Evolutionary conservation across 2,329 filamentous ascomycete species (phyloP).

Genomic region (Phyllachora maydis): DNA sequence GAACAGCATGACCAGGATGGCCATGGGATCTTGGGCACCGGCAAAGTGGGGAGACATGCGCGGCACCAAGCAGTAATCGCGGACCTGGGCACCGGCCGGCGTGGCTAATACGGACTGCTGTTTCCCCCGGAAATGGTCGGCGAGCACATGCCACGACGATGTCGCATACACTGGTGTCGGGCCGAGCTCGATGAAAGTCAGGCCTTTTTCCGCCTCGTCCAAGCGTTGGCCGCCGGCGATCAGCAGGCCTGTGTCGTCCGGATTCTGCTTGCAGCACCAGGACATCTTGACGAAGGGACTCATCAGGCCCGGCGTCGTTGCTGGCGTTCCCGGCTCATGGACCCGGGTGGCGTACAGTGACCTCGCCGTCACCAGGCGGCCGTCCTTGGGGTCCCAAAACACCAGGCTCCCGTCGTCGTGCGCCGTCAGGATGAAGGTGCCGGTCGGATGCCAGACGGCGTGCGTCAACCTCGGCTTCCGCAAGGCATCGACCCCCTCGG

Average conservation of each 20-base stretch:
- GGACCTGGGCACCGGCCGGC: slow-evolving; percentile 55
- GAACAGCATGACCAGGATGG: slow-evolving; percentile 55
- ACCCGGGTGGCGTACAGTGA: slow-evolving; percentile 58
- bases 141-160: slow-evolving; percentile 68
- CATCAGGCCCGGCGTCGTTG: slow-evolving; percentile 35
- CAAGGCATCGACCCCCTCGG: slow-evolving; percentile 33
- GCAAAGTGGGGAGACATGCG: slow-evolving; percentile 67
- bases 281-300: slow-evolving; percentile 60
- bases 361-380: slow-evolving; percentile 62
- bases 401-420: slow-evolving; percentile 85
- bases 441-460: slow-evolving; percentile 86
- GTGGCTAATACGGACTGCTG: slow-evolving; percentile 50
- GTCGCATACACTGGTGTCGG: slow-evolving; percentile 79
- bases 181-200: slow-evolving; percentile 82
- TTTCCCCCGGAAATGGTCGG: slow-evolving; percentile 63
- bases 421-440: slow-evolving; percentile 68
- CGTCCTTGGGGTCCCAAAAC: slow-evolving; percentile 87
- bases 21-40: slow-evolving; percentile 79
- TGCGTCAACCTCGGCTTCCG: slow-evolving; percentile 61
- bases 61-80: slow-evolving; percentile 69
- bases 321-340: slow-evolving; percentile 37
- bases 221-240: slow-evolving; percentile 62
- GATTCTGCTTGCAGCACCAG: slow-evolving; percentile 90
- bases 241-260: slow-evolving; percentile 78
- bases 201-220: slow-evolving; percentile 46